A percentile compares a stretch with the other conserved stretches of the same genome.
These are phyloP conservation scores for Erythrobasidium yunnanense DNA, from an alignment of 768 basidiomycete genomes.

Conservation along the genomic window DNA sequence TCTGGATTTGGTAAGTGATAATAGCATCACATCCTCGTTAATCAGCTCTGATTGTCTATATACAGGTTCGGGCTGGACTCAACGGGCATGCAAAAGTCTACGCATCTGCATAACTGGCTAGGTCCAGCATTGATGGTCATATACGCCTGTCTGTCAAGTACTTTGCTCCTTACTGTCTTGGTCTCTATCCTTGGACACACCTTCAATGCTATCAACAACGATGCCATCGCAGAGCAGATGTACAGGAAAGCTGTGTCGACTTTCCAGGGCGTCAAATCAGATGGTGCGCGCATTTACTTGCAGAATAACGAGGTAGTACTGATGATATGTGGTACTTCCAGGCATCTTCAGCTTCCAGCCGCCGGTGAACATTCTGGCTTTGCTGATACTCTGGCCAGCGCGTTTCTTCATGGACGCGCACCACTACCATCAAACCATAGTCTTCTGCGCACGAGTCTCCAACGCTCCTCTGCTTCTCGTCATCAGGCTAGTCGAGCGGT, in stretches of 20 bases:
- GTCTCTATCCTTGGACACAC: conserved; percentile 75
- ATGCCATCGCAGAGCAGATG: conserved; percentile 48
- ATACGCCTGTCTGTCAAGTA: conserved; percentile 39
- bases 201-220: conserved; percentile 82
- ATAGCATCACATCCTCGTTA: background rate
- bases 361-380: conserved; percentile 77
- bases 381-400: conserved; percentile 74
- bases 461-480: conserved; percentile 15
- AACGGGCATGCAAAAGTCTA: conserved; percentile 32
- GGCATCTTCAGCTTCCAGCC: conserved; percentile 49
- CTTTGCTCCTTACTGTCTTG: conserved; percentile 61
- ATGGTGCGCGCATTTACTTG: conserved; percentile 19
- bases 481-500: conserved; percentile 17
- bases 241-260: conserved; percentile 45
- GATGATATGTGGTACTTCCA: too few species aligned
- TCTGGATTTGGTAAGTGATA: conserved; percentile 22
- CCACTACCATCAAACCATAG: conserved; percentile 25
- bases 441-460: conserved; percentile 12
- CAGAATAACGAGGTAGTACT: background rate
- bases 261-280: conserved; percentile 63
- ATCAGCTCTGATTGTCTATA: background rate
- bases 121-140: conserved; percentile 33
- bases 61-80: conserved; percentile 26
- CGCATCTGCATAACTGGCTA: conserved; percentile 30
- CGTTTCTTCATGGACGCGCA: conserved; percentile 54